Conservation (phyloP, 2,329 filamentous ascomycete species). For the Pseudopyrenochaeta lycopersici region DNA sequence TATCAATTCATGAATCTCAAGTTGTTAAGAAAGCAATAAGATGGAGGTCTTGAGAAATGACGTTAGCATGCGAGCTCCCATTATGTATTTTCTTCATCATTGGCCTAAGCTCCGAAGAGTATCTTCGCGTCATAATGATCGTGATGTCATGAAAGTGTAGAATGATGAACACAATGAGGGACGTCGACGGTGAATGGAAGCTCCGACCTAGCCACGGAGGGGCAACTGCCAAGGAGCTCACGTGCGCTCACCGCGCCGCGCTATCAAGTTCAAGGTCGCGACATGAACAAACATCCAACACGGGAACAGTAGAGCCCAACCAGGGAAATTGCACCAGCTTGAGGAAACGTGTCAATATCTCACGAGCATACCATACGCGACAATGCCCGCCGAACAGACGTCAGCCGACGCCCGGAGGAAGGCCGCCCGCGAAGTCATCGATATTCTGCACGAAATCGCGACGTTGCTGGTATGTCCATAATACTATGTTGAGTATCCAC, state of each 20-base stretch:
- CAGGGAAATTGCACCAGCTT: slow-evolving; percentile 2
- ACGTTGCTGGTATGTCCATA: slow-evolving; percentile 78
- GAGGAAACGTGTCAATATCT: slow-evolving; percentile 3
- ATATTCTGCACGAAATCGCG: slow-evolving; percentile 85
- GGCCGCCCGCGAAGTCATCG: slow-evolving; percentile 80
- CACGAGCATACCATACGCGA: neutral
- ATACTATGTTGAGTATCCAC: neutral
- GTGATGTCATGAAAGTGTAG: slow-evolving; percentile 16
- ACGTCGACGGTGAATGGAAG: neutral
- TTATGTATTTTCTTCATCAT: slow-evolving; percentile 5
- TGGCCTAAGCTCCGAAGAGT: neutral
- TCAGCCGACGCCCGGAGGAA: slow-evolving; percentile 67
- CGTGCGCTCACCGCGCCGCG: slow-evolving; percentile 2
- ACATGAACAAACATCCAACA: slow-evolving; percentile 4
- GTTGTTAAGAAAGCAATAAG: neutral
- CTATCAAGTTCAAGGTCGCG: neutral
- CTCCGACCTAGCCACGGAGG: neutral
- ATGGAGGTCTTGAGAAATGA: neutral
- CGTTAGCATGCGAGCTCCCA: slow-evolving; percentile 1
- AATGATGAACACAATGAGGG: neutral
- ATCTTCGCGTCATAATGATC: slow-evolving; percentile 11
- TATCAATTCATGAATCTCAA: neutral
- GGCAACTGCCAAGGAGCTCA: slow-evolving; percentile 11
- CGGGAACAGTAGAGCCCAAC: slow-evolving; percentile 5
- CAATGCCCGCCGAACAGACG: slow-evolving; percentile 32